Evolutionary conservation across 1,284 basidiomycete genomes (phyloP).

Genomic region (Leccinum solheimii): DNA sequence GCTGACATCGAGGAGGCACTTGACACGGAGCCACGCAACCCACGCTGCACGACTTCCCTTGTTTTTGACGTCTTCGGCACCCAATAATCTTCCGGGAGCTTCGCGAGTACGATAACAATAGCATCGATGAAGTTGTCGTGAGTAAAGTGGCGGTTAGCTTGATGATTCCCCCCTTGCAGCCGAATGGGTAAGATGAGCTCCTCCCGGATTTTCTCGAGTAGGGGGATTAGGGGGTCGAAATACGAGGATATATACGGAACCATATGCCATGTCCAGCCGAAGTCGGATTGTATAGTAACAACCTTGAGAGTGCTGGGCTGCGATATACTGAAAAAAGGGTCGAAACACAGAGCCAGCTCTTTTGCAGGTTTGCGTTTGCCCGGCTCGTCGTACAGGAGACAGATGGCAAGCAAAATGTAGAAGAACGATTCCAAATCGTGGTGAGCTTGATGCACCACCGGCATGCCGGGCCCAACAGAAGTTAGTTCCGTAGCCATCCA

Average conservation of each 20-base stretch:
- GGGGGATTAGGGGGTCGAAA: not conserved
- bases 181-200: not conserved
- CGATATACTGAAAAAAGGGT: not conserved
- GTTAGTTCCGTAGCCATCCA: not conserved
- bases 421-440: not conserved
- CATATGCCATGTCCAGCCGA: not conserved
- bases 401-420: not conserved
- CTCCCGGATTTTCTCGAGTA: not conserved
- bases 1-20: not conserved
- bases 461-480: not conserved
- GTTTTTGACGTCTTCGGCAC: not conserved
- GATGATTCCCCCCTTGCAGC: not conserved
- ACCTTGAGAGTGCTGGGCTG: not conserved
- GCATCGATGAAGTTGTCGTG: not conserved
- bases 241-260: not conserved
- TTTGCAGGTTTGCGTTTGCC: not conserved
- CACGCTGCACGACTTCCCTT: not conserved
- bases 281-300: not conserved
- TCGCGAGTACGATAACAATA: not conserved
- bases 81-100: not conserved
- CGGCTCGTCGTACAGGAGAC: not conserved
- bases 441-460: not conserved
- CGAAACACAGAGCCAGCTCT: not conserved
- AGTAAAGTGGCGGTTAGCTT: not conserved
- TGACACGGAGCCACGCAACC: not conserved